Base-by-base conservation (phyloP, 768 basidiomycete species). In the Hygrophorus russula region DNA sequence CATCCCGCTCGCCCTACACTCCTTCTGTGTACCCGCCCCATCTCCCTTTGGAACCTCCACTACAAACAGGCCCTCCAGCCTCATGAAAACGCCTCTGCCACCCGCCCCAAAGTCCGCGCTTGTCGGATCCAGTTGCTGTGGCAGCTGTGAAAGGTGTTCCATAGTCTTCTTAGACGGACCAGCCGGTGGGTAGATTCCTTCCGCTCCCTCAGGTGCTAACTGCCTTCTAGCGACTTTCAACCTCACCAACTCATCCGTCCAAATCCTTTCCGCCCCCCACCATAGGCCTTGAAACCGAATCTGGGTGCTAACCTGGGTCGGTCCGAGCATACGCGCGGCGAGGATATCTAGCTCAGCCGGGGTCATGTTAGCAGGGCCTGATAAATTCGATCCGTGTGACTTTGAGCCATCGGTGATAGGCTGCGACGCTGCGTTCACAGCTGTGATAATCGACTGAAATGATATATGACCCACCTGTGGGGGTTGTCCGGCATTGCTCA, bases 191-290 rank as follows among this genome's bases (percentile, higher is more conserved):
- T 68, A 58, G 33, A 89, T 78, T 45, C 73, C 57, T 36, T 71
- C 67, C 1, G 71, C 69, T 15, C 86, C 85, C 30, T 66, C 52
- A 5, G 84, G 83, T 10, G 82, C 82, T 44, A 88, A 67, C 48
- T 76, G 75, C 28, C 68, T 63, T 31, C 85, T 72, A 1, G 78
- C 71, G 18, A 82, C 59, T 53, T 86, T 86, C 39, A 94, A 66
- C 17, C 90, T 75, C 30, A 92, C 74, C 44, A 92, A 72, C 49
- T 94, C 90, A 46, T 83, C 85, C 4, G 72, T 66, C 89, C 90
- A 94, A 42, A 92, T 85, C 24, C 86, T 73, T 54, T 92, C 90
- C 1, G 80, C 76, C 6, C 91, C 91, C 82, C 84, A 86, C 88
- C 88, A 94, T 6, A 92, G 55, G 1, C 86, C 86, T 54, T 89